Evolutionary conservation across 225 moss, liverwort and hornwort species (phyloP).

Genomic region (Polytrichum commune): DNA sequence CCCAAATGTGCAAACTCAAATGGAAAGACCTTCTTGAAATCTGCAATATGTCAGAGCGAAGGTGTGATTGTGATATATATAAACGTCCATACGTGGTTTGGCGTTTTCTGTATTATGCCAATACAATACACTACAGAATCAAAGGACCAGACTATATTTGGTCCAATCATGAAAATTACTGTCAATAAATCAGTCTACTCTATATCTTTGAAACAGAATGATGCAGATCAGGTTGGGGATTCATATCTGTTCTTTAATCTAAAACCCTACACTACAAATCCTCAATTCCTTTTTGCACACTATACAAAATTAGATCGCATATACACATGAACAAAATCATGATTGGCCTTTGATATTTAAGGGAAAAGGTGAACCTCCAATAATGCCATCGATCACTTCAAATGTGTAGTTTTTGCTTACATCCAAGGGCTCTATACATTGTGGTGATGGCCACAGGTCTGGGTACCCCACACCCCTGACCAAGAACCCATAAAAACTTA

Average conservation of each 20-base stretch:
- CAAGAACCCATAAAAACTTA: conserved; percentile 8
- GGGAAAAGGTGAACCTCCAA: conserved; percentile 44
- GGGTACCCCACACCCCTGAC: conserved; percentile 89
- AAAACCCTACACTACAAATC: not conserved
- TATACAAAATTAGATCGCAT: not conserved
- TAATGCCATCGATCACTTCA: conserved; percentile 68
- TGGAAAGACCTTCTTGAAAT: conserved; percentile 76
- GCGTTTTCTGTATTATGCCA: too few relatives aligned
- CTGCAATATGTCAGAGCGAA: conserved; percentile 28
- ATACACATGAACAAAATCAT: not conserved
- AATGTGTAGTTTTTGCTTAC: conserved; percentile 82
- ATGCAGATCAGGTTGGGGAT: too few relatives aligned
- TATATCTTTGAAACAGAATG: too few relatives aligned
- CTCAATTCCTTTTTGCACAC: not conserved
- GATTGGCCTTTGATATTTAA: not conserved
- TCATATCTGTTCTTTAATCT: too few relatives aligned
- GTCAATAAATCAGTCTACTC: too few relatives aligned
- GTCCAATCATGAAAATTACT: too few relatives aligned
- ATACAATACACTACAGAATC: too few relatives aligned
- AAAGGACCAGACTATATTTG: too few relatives aligned
- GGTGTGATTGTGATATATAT: too few relatives aligned
- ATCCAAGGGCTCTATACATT: conserved; percentile 85
- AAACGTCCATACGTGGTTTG: too few relatives aligned
- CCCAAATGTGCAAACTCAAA: conserved; percentile 91
- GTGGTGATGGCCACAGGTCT: conserved; percentile 72